These are phyloP conservation scores for Lactifluus rugatus DNA, from an alignment of 768 basidiomycete genomes.

Conservation along the genomic window DNA sequence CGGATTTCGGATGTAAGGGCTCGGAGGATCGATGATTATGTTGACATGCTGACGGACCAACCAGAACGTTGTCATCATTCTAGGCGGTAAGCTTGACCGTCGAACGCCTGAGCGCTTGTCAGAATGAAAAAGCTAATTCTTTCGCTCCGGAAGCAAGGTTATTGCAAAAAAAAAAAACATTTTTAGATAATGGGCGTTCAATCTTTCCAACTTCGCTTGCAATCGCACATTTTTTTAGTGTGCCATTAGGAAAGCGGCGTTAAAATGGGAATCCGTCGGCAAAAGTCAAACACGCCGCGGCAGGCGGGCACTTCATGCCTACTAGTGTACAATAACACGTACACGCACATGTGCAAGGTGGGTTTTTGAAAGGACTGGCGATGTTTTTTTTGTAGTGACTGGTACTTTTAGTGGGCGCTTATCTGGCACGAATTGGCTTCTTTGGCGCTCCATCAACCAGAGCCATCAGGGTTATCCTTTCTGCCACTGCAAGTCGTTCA, in stretches of 20 bases:
- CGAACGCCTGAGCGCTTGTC: not conserved
- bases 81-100: not conserved
- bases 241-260: not conserved
- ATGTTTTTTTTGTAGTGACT: not conserved
- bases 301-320: not conserved
- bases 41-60: no score
- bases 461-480: not conserved
- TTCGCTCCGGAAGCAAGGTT: not conserved
- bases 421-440: not conserved
- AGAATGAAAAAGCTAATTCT: no score
- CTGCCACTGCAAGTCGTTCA: not conserved
- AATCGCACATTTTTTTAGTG: not conserved
- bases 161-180: not conserved
- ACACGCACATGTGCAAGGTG: not conserved
- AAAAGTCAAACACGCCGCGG: not conserved
- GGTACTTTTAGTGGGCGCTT: not conserved
- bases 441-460: not conserved
- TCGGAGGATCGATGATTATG: no score
- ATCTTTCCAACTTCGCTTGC: not conserved
- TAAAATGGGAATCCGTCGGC: not conserved
- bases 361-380: not conserved
- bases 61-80: no score
- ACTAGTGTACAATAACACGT: not conserved
- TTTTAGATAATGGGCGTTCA: no score
- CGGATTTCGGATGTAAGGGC: no score